phyloP scores from a whole-genome alignment of 1,284 basidiomycete genomes.

The Papiliotrema flavescens region DNA sequence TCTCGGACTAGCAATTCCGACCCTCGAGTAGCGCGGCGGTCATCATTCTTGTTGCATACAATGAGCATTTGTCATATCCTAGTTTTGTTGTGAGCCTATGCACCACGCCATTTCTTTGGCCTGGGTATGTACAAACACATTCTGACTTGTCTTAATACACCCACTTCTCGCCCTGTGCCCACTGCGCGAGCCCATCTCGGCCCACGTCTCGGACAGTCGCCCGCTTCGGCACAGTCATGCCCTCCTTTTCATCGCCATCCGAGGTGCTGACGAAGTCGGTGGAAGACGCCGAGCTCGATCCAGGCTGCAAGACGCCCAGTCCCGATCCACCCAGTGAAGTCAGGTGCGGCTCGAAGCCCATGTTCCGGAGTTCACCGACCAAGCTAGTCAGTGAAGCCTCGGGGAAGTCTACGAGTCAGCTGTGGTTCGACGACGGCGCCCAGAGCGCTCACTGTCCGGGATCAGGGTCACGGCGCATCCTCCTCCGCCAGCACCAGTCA shows the following conservation, averaged over 20 bases:
- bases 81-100: not conserved
- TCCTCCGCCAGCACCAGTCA: slow-evolving; percentile 98
- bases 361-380: slow-evolving; percentile 58
- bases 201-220: slow-evolving; percentile 24
- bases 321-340: slow-evolving; percentile 91
- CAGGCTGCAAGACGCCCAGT: slow-evolving; percentile 61
- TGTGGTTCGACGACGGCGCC: not conserved
- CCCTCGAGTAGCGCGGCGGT: not conserved
- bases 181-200: slow-evolving; percentile 18
- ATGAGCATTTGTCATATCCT: not conserved
- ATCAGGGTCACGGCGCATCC: slow-evolving; percentile 95
- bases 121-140: not conserved
- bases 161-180: slow-evolving; percentile 30
- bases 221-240: slow-evolving; percentile 25
- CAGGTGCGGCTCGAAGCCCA: slow-evolving; percentile 79
- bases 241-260: slow-evolving; percentile 24
- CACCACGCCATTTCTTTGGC: not conserved
- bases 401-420: slow-evolving; percentile 57
- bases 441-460: slow-evolving; percentile 64
- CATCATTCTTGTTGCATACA: not conserved
- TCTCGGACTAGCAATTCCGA: not conserved
- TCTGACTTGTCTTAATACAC: not conserved
- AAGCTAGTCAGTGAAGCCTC: slow-evolving; percentile 59
- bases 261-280: slow-evolving; percentile 9
- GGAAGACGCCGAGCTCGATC: not conserved